These are phyloP conservation scores for Penicillium hesseltinei DNA, from an alignment of 2,329 filamentous ascomycete species.

Conservation along the genomic window DNA sequence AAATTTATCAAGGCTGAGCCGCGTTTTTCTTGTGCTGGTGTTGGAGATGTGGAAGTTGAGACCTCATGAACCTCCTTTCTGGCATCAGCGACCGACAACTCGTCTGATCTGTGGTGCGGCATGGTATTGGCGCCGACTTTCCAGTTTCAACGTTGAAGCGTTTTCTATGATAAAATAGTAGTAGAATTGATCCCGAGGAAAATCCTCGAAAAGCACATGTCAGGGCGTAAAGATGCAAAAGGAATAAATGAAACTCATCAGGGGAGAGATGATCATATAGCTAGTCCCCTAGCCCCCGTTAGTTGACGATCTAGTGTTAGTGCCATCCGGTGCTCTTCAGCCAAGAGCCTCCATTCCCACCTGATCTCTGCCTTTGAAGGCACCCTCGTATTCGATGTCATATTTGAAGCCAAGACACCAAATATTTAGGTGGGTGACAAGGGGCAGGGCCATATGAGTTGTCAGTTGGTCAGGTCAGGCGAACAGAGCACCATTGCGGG, in stretches of 20 bases:
- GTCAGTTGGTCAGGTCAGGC: conserved; percentile 25
- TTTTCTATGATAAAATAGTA: not conserved
- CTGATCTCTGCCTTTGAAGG: conserved; percentile 11
- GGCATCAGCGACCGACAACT: conserved; percentile 8
- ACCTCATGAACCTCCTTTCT: not conserved
- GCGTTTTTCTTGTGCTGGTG: conserved; percentile 12
- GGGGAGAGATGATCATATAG: conserved; percentile 26
- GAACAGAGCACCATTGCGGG: conserved; percentile 7
- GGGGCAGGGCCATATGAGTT: not conserved
- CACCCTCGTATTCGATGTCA: conserved; percentile 2
- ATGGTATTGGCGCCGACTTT: conserved; percentile 5
- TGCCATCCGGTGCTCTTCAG: conserved; percentile 8
- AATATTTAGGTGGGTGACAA: conserved; percentile 6
- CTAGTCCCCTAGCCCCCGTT: not conserved
- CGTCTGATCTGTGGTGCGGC: conserved; percentile 10
- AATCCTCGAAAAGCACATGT: conserved; percentile 4
- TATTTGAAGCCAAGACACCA: not conserved
- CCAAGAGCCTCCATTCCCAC: conserved; percentile 7
- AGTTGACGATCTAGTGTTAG: conserved; percentile 20
- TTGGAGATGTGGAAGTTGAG: not conserved
- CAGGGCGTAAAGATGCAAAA: not conserved
- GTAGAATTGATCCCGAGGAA: not conserved
- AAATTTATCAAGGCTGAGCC: conserved; percentile 21
- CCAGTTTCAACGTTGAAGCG: not conserved
- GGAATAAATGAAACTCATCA: conserved; percentile 9